These are phyloP conservation scores for Fusarium domesticum DNA, from an alignment of 2,329 filamentous ascomycete genomes.

Conservation along the genomic window DNA sequence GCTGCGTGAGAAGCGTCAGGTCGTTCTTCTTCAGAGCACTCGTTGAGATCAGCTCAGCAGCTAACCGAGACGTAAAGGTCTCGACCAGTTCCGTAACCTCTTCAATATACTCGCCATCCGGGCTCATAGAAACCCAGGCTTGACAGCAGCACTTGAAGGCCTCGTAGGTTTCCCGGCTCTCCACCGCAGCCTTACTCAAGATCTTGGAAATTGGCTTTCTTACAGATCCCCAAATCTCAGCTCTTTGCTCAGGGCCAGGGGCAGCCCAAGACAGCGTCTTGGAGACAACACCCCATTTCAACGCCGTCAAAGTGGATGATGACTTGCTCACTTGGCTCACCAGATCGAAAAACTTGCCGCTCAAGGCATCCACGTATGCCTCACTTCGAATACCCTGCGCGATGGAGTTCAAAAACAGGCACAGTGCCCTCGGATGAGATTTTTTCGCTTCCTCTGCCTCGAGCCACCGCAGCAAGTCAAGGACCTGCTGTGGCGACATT, in stretches of 20 bases:
- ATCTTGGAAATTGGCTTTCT: slow-evolving; percentile 34
- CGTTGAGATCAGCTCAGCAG: slow-evolving; percentile 29
- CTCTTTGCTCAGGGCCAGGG: slow-evolving; percentile 27
- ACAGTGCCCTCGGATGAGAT: slow-evolving; percentile 32
- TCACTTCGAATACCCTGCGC: slow-evolving; percentile 42
- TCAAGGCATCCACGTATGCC: slow-evolving; percentile 42
- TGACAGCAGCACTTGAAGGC: slow-evolving; percentile 41
- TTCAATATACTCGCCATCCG: slow-evolving; percentile 31
- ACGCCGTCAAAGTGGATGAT: slow-evolving; percentile 30
- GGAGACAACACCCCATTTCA: slow-evolving; percentile 43
- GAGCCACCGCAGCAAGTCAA: slow-evolving; percentile 44
- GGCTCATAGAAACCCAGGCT: slow-evolving; percentile 39
- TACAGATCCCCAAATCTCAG: slow-evolving; percentile 34
- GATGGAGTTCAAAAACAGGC: slow-evolving; percentile 44
- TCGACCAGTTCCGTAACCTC: slow-evolving; percentile 34
- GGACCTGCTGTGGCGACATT: slow-evolving; percentile 44
- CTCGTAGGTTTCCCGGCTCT: slow-evolving; percentile 38
- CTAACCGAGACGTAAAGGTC: slow-evolving; percentile 34
- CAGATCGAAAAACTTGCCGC: slow-evolving; percentile 38
- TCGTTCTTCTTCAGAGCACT: slow-evolving; percentile 24
- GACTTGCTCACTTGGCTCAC: slow-evolving; percentile 31
- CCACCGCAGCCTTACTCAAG: slow-evolving; percentile 33
- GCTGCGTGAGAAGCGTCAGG: slow-evolving; percentile 13
- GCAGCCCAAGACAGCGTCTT: slow-evolving; percentile 36
- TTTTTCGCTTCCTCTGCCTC: slow-evolving; percentile 35